These are phyloP conservation scores for Saccharum officinarum DNA, from an alignment of 176 grass and related monocot species.

Conservation along the genomic window DNA sequence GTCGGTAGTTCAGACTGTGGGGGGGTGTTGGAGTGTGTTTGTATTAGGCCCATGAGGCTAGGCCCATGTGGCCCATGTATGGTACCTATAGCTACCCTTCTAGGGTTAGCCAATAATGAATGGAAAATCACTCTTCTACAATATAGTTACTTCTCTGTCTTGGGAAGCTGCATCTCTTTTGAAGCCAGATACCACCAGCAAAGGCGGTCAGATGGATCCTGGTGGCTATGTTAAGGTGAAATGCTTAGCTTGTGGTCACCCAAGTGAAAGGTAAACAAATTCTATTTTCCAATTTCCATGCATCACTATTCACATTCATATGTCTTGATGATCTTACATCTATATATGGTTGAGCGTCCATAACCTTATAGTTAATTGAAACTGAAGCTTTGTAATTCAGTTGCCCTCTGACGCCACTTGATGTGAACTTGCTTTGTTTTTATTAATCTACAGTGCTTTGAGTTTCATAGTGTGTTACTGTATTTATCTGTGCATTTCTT, in stretches of 20 bases:
- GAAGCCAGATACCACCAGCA: slow-evolving; percentile 95
- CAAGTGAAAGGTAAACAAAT: slow-evolving; percentile 67
- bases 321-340: slow-evolving; percentile 15
- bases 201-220: slow-evolving; percentile 96
- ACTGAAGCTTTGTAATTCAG: slow-evolving; percentile 27
- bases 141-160: slow-evolving; percentile 90
- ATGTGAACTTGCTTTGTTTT: slow-evolving; percentile 15
- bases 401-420: neutral
- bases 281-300: slow-evolving; percentile 18
- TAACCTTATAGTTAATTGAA: slow-evolving; percentile 17
- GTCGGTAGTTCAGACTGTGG: no score
- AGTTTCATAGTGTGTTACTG: slow-evolving; percentile 8
- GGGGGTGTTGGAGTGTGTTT: no score
- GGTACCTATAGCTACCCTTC: no score
- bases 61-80: no score
- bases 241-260: slow-evolving; percentile 84
- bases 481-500: slow-evolving; percentile 24
- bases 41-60: no score
- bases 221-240: slow-evolving; percentile 97
- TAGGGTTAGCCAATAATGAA: no score
- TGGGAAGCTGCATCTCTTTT: slow-evolving; percentile 96
- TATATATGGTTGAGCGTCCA: neutral
- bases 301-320: slow-evolving; percentile 21
- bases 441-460: neutral
- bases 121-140: no score